These are phyloP conservation scores for Tardiomyces depauwii DNA, from an alignment of 1,139 yeast species.

Conservation along the genomic window DNA sequence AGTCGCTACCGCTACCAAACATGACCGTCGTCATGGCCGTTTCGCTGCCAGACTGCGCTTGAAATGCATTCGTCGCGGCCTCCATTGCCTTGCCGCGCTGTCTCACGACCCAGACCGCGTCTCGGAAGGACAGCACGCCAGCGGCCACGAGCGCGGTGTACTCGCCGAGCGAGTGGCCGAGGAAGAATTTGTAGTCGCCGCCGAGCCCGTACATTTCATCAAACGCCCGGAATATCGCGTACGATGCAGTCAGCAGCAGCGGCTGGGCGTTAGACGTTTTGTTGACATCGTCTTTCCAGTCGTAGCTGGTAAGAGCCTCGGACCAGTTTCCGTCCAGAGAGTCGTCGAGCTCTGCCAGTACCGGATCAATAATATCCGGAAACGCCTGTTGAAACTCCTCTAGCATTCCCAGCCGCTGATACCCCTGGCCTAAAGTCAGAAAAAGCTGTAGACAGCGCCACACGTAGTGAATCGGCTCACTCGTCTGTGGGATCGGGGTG, in stretches of 20 bases:
- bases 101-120: slow-evolving; percentile 39
- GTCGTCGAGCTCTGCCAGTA: background rate
- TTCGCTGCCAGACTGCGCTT: background rate
- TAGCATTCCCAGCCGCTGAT: slow-evolving; percentile 28
- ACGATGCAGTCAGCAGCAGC: slow-evolving; percentile 41
- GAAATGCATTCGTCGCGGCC: slow-evolving; percentile 9
- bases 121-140: slow-evolving; percentile 31
- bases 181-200: slow-evolving; percentile 16
- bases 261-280: slow-evolving; percentile 52
- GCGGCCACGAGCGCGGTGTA: slow-evolving; percentile 41
- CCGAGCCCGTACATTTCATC: slow-evolving; percentile 16
- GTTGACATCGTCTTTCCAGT: background rate
- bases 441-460: no score
- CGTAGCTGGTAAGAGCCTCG: background rate
- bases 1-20: background rate
- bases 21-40: background rate
- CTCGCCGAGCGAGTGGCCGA: slow-evolving; percentile 60
- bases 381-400: slow-evolving; percentile 12
- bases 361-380: slow-evolving; percentile 6
- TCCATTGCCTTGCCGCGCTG: slow-evolving; percentile 45
- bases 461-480: no score
- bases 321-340: background rate
- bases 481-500: no score
- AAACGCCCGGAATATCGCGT: slow-evolving; percentile 28
- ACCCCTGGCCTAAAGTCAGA: slow-evolving; percentile 27